Conservation (phyloP, 2,329 filamentous ascomycete species). For the Cytospora leucostoma region DNA sequence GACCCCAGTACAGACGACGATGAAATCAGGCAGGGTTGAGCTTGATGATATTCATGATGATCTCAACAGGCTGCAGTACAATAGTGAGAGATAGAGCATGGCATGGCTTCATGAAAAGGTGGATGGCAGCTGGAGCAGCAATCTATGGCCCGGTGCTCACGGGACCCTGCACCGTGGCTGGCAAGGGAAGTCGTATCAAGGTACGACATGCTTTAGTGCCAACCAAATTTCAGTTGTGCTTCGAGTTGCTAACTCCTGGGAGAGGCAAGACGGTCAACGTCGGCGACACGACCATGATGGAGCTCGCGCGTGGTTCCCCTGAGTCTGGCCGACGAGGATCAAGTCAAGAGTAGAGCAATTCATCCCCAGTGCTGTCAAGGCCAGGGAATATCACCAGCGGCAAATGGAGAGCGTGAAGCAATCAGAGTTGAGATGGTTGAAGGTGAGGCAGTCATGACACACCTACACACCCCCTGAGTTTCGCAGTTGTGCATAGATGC, state of each 20-base stretch:
- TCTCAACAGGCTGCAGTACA: background rate
- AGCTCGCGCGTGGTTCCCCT: too few relatives aligned
- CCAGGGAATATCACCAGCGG: background rate
- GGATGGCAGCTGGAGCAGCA: slow-evolving; percentile 2
- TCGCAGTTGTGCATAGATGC: slow-evolving; percentile 30
- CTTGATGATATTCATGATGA: background rate
- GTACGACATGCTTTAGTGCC: slow-evolving; percentile 5
- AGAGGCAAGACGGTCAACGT: background rate
- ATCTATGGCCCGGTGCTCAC: too few relatives aligned
- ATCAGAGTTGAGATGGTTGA: slow-evolving; percentile 35
- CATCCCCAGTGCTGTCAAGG: background rate
- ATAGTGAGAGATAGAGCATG: too few relatives aligned
- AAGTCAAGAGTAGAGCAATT: background rate
- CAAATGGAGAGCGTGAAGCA: background rate
- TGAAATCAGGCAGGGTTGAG: slow-evolving; percentile 19
- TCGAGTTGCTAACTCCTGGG: background rate
- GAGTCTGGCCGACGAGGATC: too few relatives aligned
- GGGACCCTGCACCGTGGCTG: too few relatives aligned
- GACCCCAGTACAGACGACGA: slow-evolving; percentile 16
- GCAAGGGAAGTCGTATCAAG: slow-evolving; percentile 9
- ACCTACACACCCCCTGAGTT: slow-evolving; percentile 32
- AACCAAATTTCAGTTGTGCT: too few relatives aligned
- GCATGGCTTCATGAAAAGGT: background rate
- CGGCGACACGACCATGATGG: too few relatives aligned
- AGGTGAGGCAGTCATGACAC: slow-evolving; percentile 41